These are phyloP conservation scores for Ogataea hybrid DNA, from an alignment of 1,139 yeast genomes.

Conservation along the genomic window DNA sequence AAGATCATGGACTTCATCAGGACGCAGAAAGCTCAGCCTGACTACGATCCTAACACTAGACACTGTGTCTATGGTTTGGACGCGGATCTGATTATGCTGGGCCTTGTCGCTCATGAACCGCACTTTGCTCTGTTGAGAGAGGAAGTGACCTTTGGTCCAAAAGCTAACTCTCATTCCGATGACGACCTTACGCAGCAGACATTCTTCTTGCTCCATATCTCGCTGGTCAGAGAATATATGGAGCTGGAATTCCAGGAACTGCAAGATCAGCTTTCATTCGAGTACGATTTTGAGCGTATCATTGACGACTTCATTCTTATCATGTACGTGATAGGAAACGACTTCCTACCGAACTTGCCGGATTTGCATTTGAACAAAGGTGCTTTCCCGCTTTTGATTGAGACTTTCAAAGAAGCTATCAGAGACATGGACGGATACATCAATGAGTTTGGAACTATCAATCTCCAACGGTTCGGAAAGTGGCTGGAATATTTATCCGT, in stretches of 20 bases:
- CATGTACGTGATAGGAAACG: slow-evolving; percentile 95
- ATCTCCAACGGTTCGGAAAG: slow-evolving; percentile 63
- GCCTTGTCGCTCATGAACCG: slow-evolving; percentile 95
- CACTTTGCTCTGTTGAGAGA: slow-evolving; percentile 94
- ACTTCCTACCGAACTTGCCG: slow-evolving; percentile 97
- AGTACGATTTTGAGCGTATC: slow-evolving; percentile 82
- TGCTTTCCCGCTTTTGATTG: slow-evolving; percentile 87
- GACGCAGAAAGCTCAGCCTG: slow-evolving; percentile 69
- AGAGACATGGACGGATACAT: slow-evolving; percentile 78
- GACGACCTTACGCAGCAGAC: slow-evolving; percentile 75
- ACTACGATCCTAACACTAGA: slow-evolving; percentile 79
- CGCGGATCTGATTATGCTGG: slow-evolving; percentile 96
- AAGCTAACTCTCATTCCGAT: slow-evolving; percentile 41
- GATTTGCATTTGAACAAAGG: slow-evolving; percentile 92
- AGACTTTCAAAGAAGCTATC: slow-evolving; percentile 81
- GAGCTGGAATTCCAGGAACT: slow-evolving; percentile 81
- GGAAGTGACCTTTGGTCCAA: slow-evolving; percentile 87
- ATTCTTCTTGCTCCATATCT: slow-evolving; percentile 79
- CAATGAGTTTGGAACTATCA: slow-evolving; percentile 78
- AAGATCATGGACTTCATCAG: slow-evolving; percentile 95
- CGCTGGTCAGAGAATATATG: slow-evolving; percentile 86
- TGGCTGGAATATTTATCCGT: slow-evolving; percentile 72
- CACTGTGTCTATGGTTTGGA: slow-evolving; percentile 98
- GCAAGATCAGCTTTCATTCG: slow-evolving; percentile 55
- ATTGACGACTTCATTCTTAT: slow-evolving; percentile 91